A percentile compares a stretch with the other conserved stretches of the same genome.
These are phyloP conservation scores for Ploettnerulaceae sp. DNA, from an alignment of 2,329 filamentous ascomycete species.

Conservation along the genomic window DNA sequence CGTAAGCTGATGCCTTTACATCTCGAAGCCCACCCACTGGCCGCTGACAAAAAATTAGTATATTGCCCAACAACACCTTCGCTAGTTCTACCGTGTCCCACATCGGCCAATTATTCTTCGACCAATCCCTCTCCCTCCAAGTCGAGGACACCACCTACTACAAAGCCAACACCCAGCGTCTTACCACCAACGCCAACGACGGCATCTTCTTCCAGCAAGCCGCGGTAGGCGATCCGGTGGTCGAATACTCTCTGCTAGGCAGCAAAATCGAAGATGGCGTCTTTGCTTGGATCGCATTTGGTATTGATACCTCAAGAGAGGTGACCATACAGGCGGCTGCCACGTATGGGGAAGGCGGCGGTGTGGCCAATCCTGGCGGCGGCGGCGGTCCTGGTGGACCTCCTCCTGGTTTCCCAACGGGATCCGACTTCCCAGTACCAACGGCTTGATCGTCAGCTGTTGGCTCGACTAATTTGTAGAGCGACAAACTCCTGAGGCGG, in stretches of 20 bases:
- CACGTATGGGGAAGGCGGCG: conserved; percentile 4
- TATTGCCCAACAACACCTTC: conserved; percentile 43
- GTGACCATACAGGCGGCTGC: conserved; percentile 7
- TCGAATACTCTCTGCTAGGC: conserved; percentile 56
- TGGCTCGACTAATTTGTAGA: no score
- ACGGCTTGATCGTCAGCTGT: no score
- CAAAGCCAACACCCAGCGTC: conserved; percentile 40
- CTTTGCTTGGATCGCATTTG: conserved; percentile 50
- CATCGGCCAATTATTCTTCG: conserved; percentile 61
- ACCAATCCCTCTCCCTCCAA: conserved; percentile 49
- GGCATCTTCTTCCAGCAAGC: conserved; percentile 43
- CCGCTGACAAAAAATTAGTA: conserved; percentile 40
- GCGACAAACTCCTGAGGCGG: no score
- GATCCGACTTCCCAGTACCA: no score
- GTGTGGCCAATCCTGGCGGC: conserved; percentile 1
- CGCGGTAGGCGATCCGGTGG: conserved; percentile 45
- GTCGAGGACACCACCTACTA: conserved; percentile 48
- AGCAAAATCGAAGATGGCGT: conserved; percentile 46
- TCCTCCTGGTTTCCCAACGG: background rate
- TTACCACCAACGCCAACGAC: conserved; percentile 48
- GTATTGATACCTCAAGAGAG: conserved; percentile 39
- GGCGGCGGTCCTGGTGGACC: background rate
- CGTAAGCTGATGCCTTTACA: conserved; percentile 8
- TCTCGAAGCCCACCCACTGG: conserved; percentile 32
- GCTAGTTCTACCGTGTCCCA: conserved; percentile 48